Conservation (phyloP, 345 rosid species). For the Boechera stricta region DNA sequence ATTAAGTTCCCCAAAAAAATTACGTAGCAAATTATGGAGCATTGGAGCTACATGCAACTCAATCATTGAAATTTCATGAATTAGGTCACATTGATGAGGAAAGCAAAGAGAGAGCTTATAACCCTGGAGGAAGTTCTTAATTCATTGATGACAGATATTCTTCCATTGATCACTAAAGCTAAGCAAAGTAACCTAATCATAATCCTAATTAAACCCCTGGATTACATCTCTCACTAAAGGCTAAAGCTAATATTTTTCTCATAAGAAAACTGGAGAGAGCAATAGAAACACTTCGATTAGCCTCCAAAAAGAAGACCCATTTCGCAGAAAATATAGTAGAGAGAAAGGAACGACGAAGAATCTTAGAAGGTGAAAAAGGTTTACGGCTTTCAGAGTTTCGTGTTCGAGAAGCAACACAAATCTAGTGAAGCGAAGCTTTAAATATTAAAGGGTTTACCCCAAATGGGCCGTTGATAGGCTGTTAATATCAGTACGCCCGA, state of each 20-base stretch:
- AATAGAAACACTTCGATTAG: background rate
- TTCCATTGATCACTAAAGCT: background rate
- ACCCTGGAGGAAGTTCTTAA: background rate
- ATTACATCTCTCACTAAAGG: background rate
- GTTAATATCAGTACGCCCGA: no score
- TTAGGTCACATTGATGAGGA: no score
- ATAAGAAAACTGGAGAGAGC: background rate
- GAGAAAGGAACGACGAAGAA: background rate
- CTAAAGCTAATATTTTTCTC: background rate
- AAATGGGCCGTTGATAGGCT: no score
- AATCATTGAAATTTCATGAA: no score
- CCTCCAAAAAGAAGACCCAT: background rate
- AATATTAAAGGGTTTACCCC: conserved; percentile 25
- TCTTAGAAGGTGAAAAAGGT: conserved; percentile 6
- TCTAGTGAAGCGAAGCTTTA: conserved; percentile 23
- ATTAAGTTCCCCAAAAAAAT: no score
- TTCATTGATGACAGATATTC: background rate
- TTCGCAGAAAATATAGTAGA: background rate
- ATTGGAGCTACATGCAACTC: no score
- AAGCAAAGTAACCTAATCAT: background rate
- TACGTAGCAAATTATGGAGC: no score
- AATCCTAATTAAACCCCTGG: background rate
- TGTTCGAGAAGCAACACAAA: background rate
- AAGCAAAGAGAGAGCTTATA: background rate
- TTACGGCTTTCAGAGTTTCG: conserved; percentile 37